These are phyloP conservation scores for Protomyces macrosporus DNA, from an alignment of 1,139 yeast genomes.

Conservation along the genomic window DNA sequence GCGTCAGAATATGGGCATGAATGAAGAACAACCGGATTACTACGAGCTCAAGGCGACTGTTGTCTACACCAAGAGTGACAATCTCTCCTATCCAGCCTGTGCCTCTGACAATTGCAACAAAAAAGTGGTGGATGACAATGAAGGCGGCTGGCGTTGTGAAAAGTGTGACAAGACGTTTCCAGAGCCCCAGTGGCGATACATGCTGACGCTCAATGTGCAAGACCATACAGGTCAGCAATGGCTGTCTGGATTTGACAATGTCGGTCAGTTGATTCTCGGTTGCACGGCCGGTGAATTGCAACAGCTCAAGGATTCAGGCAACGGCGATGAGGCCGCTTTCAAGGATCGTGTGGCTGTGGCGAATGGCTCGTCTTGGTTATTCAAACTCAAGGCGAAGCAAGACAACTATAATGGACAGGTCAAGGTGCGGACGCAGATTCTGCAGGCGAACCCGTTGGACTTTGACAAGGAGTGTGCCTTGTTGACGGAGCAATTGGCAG, in stretches of 20 bases:
- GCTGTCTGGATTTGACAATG: slow-evolving; percentile 82
- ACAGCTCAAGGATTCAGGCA: slow-evolving; percentile 32
- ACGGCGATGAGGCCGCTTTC: slow-evolving; percentile 46
- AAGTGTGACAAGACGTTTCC: slow-evolving; percentile 68
- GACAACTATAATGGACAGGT: slow-evolving; percentile 76
- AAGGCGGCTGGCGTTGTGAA: slow-evolving; percentile 87
- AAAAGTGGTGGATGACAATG: slow-evolving; percentile 59
- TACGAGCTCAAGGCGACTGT: slow-evolving; percentile 71
- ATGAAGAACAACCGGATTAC: slow-evolving; percentile 68
- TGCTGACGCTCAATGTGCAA: slow-evolving; percentile 62
- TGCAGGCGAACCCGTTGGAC: slow-evolving; percentile 9
- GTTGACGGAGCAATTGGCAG: slow-evolving; percentile 12
- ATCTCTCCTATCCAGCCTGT: slow-evolving; percentile 90
- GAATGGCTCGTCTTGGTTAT: slow-evolving; percentile 62
- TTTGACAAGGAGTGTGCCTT: slow-evolving; percentile 11
- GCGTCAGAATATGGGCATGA: slow-evolving; percentile 63
- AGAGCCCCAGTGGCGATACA: slow-evolving; percentile 72
- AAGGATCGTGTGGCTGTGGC: slow-evolving; percentile 49
- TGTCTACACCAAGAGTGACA: slow-evolving; percentile 64
- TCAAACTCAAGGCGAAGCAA: slow-evolving; percentile 74
- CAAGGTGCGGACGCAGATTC: slow-evolving; percentile 57
- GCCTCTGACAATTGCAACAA: slow-evolving; percentile 63
- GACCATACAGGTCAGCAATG: slow-evolving; percentile 82
- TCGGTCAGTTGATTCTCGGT: slow-evolving; percentile 66
- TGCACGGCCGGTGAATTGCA: slow-evolving; percentile 60